phyloP scores from a whole-genome alignment of 768 basidiomycete genomes.

The Kwoniella heveanensis region DNA sequence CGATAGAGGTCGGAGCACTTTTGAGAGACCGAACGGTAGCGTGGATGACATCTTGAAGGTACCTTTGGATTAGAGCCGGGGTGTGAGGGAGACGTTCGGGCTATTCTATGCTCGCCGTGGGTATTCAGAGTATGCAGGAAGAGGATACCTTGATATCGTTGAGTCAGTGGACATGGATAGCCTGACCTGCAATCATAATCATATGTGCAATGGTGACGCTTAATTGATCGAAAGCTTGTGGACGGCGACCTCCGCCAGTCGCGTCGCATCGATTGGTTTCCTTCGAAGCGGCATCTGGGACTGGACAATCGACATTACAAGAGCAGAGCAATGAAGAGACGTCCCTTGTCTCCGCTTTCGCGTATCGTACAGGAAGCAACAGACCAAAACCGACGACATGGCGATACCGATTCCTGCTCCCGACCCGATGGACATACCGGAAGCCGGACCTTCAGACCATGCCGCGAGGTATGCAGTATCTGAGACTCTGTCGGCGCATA shows the following conservation, averaged over 20 bases:
- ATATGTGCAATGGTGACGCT: neutral
- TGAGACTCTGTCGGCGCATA: constrained; percentile 65
- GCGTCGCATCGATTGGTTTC: neutral
- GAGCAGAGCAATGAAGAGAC: no score
- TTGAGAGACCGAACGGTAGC: constrained; percentile 17
- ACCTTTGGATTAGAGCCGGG: neutral
- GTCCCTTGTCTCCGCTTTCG: no score
- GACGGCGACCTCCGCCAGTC: neutral
- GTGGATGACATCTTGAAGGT: constrained; percentile 3
- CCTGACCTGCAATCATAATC: no score
- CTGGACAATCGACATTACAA: no score
- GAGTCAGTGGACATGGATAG: no score
- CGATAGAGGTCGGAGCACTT: constrained; percentile 23
- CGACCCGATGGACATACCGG: neutral
- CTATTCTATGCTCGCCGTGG: no score
- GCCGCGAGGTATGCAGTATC: constrained; percentile 29
- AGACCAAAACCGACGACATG: neutral
- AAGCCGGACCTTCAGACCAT: constrained; percentile 16
- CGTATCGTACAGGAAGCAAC: no score
- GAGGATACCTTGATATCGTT: no score
- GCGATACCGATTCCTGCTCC: constrained; percentile 2
- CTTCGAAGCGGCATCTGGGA: no score
- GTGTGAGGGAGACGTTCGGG: no score
- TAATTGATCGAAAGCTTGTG: constrained; percentile 2
- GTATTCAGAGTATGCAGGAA: no score